Conservation (phyloP, 495 filamentous ascomycete genomes). For the Podospora fimiseda region DNA sequence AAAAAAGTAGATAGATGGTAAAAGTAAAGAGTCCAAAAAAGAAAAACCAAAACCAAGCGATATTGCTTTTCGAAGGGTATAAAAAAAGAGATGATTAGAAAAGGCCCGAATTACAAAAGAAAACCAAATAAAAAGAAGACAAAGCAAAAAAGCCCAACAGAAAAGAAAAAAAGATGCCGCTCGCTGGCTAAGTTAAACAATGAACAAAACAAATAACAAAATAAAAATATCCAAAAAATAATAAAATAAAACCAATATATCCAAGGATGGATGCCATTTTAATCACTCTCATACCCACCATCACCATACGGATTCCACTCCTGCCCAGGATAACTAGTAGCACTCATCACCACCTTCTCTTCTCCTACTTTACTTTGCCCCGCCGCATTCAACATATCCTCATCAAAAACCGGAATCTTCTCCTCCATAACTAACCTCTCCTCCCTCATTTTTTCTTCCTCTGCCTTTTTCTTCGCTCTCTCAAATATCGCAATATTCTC, state of each 20-base stretch:
- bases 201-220: not conserved
- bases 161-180: not conserved
- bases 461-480: slow-evolving; percentile 24
- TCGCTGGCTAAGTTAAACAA: not conserved
- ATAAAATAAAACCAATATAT: not conserved
- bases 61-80: too few relatives aligned
- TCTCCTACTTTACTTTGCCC: slow-evolving; percentile 39
- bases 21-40: too few relatives aligned
- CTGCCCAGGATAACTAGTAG: slow-evolving; percentile 75
- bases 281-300: slow-evolving; percentile 18
- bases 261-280: too few relatives aligned
- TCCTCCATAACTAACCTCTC: slow-evolving; percentile 37
- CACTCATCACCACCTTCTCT: slow-evolving; percentile 60
- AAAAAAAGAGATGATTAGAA: too few relatives aligned
- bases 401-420: slow-evolving; percentile 42
- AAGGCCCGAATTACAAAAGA: too few relatives aligned
- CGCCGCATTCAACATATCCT: slow-evolving; percentile 17
- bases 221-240: not conserved
- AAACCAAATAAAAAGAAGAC: not conserved
- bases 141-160: not conserved
- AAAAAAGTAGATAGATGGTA: too few relatives aligned
- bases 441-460: slow-evolving; percentile 16
- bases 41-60: too few relatives aligned
- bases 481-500: slow-evolving; percentile 30
- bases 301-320: slow-evolving; percentile 65